phyloP scores from a whole-genome alignment of 305 asterid species.

The Fraxinus baroniana region DNA sequence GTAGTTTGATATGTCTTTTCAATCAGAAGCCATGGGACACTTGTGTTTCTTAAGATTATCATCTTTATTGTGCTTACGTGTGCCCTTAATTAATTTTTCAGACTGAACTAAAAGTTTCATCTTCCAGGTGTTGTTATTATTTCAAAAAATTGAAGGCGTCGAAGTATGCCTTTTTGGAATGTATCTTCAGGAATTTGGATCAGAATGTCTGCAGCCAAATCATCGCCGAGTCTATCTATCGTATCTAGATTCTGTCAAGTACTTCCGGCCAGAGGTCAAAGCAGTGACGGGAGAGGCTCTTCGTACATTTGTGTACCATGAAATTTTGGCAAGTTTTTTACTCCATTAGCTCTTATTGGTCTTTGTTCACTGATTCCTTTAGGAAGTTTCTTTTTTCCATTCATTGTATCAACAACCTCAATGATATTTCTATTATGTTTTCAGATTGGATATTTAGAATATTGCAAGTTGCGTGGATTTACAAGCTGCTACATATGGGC shows the following conservation, averaged over 20 bases:
- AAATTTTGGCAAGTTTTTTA: constrained; percentile 69
- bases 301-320: constrained; percentile 95
- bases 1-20: neutral
- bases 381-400: neutral
- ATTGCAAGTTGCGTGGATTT: constrained; percentile 91
- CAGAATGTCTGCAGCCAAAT: constrained; percentile 95
- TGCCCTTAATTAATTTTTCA: constrained; percentile 7
- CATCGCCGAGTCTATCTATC: constrained; percentile 98
- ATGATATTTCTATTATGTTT: constrained; percentile 22
- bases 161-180: constrained; percentile 99
- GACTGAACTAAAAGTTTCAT: constrained; percentile 28
- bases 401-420: constrained; percentile 14
- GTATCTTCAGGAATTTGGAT: constrained; percentile 98
- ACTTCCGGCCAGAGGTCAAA: constrained; percentile 92
- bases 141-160: constrained; percentile 96
- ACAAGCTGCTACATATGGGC: constrained; percentile 99
- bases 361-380: neutral
- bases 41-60: constrained; percentile 1
- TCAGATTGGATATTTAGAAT: constrained; percentile 93
- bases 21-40: neutral
- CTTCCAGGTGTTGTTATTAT: constrained; percentile 78
- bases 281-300: constrained; percentile 96
- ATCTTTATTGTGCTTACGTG: neutral
- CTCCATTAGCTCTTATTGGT: constrained; percentile 13
- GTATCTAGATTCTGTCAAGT: constrained; percentile 94